A percentile compares a stretch with the other conserved stretches of the same genome.
phyloP scores from a whole-genome alignment of 371 early-diverging fungal genomes.

The Apophysomyces sp. region DNA sequence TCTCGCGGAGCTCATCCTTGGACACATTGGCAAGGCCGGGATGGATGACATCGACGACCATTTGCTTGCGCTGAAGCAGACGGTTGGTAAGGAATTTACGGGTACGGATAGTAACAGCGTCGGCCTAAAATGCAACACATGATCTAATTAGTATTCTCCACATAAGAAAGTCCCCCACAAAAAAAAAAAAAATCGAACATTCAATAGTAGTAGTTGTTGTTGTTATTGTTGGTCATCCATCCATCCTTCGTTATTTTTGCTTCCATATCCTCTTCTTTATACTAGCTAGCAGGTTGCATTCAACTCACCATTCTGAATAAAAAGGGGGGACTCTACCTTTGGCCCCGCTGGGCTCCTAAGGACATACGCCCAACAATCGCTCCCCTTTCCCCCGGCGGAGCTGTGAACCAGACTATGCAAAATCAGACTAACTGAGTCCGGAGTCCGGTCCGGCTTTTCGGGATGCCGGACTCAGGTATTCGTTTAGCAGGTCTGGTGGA shows the following conservation, averaged over 20 bases:
- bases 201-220: not conserved
- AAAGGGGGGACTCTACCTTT: not conserved
- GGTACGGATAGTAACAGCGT: constrained; percentile 90
- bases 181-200: not conserved
- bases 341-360: not conserved
- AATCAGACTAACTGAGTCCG: too few species aligned
- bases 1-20: constrained; percentile 93
- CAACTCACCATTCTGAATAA: constrained; percentile 1
- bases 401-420: too few species aligned
- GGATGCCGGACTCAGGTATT: too few species aligned
- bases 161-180: not conserved
- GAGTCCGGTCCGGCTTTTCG: too few species aligned
- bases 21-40: constrained; percentile 91
- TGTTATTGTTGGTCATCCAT: not conserved
- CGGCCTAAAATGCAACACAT: constrained; percentile 25
- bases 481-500: too few species aligned
- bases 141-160: not conserved
- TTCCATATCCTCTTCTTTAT: not conserved
- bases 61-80: constrained; percentile 97
- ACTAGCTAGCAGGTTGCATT: not conserved
- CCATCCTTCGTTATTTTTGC: not conserved
- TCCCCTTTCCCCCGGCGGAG: not conserved
- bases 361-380: not conserved
- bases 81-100: constrained; percentile 99
- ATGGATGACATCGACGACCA: constrained; percentile 97